Evolutionary conservation across 2,329 filamentous ascomycete genomes (phyloP).

Genomic region (Colletotrichum aenigma): DNA sequence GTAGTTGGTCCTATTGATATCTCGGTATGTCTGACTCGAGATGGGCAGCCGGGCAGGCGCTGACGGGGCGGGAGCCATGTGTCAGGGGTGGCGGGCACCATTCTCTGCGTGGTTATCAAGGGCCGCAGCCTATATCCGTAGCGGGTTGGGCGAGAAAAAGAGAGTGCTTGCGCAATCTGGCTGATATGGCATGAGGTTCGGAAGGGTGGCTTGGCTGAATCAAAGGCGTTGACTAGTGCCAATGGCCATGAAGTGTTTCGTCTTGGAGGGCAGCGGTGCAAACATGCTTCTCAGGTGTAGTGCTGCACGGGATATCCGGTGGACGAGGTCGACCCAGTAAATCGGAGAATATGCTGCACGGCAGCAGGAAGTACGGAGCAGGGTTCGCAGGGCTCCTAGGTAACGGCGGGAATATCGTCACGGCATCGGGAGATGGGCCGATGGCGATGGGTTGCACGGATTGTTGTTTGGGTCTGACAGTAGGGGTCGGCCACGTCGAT

Average conservation of each 20-base stretch:
- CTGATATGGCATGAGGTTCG: neutral
- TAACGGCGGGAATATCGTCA: neutral
- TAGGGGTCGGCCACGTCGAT: neutral
- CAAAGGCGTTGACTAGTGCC: neutral
- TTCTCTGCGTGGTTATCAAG: neutral
- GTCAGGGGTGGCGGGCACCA: neutral
- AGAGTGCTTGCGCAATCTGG: neutral
- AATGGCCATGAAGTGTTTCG: neutral
- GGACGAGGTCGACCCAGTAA: neutral
- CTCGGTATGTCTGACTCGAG: neutral
- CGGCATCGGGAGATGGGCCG: neutral
- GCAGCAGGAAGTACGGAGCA: neutral
- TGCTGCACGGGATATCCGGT: neutral
- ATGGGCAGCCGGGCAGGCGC: neutral
- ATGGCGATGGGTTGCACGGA: neutral
- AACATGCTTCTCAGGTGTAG: neutral
- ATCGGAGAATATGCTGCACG: neutral
- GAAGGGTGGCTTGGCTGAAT: neutral
- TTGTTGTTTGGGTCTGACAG: neutral
- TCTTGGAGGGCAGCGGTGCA: neutral
- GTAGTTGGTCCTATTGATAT: neutral
- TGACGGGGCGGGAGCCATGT: neutral
- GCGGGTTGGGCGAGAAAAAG: neutral
- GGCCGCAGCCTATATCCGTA: neutral
- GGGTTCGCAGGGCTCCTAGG: neutral